These are phyloP conservation scores for Tilletiaria anomala DNA, from an alignment of 1,284 basidiomycete species.

Conservation along the genomic window DNA sequence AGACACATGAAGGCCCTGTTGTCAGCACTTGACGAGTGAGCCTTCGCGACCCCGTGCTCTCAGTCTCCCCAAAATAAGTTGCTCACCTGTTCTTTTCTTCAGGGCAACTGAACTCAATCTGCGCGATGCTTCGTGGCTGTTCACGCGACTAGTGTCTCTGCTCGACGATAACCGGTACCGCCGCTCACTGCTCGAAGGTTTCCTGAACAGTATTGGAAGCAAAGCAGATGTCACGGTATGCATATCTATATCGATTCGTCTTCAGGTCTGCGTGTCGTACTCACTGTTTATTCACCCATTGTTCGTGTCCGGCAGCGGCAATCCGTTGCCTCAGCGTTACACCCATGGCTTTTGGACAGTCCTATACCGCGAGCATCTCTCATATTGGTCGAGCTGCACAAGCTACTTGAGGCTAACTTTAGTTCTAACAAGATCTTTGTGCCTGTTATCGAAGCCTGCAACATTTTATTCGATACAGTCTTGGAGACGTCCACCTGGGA, in stretches of 20 bases:
- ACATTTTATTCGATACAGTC: conserved; percentile 13
- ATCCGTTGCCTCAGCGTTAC: neutral
- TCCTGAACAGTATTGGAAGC: conserved; percentile 12
- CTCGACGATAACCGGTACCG: neutral
- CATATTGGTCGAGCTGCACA: conserved; percentile 7
- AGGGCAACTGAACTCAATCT: conserved; percentile 1
- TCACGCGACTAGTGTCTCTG: neutral
- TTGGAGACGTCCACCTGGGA: neutral
- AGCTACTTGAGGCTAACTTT: conserved; percentile 8
- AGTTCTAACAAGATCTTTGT: conserved; percentile 20
- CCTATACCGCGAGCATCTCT: conserved; percentile 1
- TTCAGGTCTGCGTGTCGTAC: neutral
- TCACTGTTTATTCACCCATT: neutral
- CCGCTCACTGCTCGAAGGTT: neutral
- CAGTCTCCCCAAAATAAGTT: neutral
- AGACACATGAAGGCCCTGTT: neutral
- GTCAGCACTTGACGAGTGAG: conserved; percentile 2
- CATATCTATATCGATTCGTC: conserved; percentile 1
- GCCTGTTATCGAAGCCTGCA: conserved; percentile 11
- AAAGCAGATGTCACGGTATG: conserved; percentile 17
- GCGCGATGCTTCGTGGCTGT: conserved; percentile 5
- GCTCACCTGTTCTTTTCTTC: neutral
- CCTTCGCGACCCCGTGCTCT: neutral
- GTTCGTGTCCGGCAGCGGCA: neutral
- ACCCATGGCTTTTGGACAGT: neutral